These are phyloP conservation scores for Tetracladium setigerum DNA, from an alignment of 495 filamentous ascomycete species.

Conservation along the genomic window DNA sequence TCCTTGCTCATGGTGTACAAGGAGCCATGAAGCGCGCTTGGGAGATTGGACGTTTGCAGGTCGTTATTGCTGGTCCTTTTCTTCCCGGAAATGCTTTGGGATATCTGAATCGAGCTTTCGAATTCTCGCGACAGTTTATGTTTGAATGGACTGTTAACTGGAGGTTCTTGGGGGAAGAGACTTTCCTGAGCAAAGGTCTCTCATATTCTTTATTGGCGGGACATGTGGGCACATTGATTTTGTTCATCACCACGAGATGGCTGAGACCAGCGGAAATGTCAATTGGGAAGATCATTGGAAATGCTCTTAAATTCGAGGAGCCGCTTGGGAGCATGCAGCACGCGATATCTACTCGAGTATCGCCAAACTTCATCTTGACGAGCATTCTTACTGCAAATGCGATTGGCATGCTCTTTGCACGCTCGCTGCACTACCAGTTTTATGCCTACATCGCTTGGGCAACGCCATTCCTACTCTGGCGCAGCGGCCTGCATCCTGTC, in stretches of 20 bases:
- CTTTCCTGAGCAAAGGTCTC: constrained; percentile 71
- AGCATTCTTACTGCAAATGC: constrained; percentile 71
- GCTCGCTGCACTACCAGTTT: constrained; percentile 95
- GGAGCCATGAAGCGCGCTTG: constrained; percentile 56
- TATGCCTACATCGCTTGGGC: constrained; percentile 90
- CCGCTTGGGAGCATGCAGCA: constrained; percentile 48
- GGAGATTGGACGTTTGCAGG: constrained; percentile 67
- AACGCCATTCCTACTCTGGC: constrained; percentile 87
- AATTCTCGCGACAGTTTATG: constrained; percentile 80
- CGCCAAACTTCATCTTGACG: constrained; percentile 68
- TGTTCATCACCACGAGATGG: constrained; percentile 50
- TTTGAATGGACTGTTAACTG: constrained; percentile 99
- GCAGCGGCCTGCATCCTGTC: constrained; percentile 63
- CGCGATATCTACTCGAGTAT: constrained; percentile 49
- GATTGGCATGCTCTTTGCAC: constrained; percentile 83
- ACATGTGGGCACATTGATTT: constrained; percentile 56
- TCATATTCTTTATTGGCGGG: constrained; percentile 56
- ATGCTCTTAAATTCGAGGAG: constrained; percentile 42
- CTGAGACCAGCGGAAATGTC: constrained; percentile 37
- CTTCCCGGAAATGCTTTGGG: constrained; percentile 55
- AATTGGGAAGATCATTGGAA: constrained; percentile 37
- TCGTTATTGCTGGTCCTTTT: constrained; percentile 73
- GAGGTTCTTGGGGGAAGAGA: constrained; percentile 80
- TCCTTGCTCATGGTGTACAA: constrained; percentile 58
- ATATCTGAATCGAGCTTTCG: constrained; percentile 77